Percentiles rank a stretch among this genome's conserved stretches.
Conservation (phyloP, 192 early-diverging fungal species). For the Backusella macrospora region DNA sequence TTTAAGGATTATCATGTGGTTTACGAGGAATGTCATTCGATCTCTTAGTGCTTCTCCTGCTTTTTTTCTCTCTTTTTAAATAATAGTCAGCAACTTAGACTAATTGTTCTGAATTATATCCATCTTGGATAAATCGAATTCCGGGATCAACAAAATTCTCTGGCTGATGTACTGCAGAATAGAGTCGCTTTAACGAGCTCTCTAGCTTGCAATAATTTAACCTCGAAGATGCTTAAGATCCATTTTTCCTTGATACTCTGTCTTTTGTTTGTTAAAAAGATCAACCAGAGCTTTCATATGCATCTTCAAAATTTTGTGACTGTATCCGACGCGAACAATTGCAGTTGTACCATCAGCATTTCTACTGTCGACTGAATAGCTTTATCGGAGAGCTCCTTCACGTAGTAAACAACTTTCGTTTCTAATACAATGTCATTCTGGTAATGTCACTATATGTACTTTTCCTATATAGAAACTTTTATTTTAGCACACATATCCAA, state of each 20-base stretch:
- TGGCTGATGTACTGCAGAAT: too few species aligned
- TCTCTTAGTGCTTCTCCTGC: background rate
- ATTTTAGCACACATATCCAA: background rate
- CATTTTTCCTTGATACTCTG: background rate
- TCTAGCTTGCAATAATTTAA: too few species aligned
- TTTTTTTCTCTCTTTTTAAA: background rate
- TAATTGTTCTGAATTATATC: background rate
- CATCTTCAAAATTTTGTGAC: too few species aligned
- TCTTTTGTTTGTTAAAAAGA: background rate
- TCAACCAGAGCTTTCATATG: background rate
- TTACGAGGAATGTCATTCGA: too few species aligned
- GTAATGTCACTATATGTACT: background rate
- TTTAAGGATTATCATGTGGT: background rate
- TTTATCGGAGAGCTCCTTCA: too few species aligned
- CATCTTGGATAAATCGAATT: background rate
- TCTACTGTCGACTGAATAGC: background rate
- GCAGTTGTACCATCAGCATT: background rate
- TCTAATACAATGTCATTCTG: background rate
- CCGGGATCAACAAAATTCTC: background rate
- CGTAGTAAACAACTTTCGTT: background rate
- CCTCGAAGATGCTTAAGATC: too few species aligned
- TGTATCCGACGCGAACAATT: background rate
- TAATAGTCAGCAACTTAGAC: background rate
- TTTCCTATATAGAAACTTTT: background rate
- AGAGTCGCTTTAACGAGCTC: too few species aligned